Evolutionary conservation across 164 flowering plant species (phyloP).

Genomic region (Warburgia ugandensis): DNA sequence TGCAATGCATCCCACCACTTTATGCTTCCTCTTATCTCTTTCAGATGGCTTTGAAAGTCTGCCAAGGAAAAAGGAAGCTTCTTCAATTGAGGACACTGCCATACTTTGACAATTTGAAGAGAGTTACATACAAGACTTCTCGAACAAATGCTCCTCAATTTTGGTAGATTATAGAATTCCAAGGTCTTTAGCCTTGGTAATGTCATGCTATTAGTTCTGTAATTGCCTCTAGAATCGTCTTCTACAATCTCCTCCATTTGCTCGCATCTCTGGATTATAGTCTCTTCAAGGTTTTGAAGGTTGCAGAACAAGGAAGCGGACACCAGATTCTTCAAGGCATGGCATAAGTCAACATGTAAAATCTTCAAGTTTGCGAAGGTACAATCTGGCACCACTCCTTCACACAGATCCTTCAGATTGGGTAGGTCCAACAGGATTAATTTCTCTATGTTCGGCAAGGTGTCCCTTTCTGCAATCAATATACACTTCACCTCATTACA

Average conservation of each 20-base stretch:
- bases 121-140: background rate
- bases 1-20: slow-evolving; percentile 6
- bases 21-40: background rate
- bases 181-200: background rate
- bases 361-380: background rate
- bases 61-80: background rate
- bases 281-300: slow-evolving; percentile 3
- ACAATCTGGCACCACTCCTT: slow-evolving; percentile 1
- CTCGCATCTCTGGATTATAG: background rate
- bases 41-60: background rate
- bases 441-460: background rate
- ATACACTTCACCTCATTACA: slow-evolving; percentile 5
- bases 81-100: background rate
- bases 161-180: background rate
- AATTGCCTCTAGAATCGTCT: background rate
- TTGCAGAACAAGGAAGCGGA: background rate
- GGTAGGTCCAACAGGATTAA: background rate
- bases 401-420: background rate
- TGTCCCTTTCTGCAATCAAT: background rate
- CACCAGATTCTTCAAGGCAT: slow-evolving; percentile 3
- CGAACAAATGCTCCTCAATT: background rate
- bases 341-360: background rate
- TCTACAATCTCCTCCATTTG: background rate
- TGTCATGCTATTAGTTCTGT: background rate
- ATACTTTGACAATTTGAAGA: background rate